Conservation (phyloP, 768 basidiomycete genomes). For the Amanita pseudoporphyria region DNA sequence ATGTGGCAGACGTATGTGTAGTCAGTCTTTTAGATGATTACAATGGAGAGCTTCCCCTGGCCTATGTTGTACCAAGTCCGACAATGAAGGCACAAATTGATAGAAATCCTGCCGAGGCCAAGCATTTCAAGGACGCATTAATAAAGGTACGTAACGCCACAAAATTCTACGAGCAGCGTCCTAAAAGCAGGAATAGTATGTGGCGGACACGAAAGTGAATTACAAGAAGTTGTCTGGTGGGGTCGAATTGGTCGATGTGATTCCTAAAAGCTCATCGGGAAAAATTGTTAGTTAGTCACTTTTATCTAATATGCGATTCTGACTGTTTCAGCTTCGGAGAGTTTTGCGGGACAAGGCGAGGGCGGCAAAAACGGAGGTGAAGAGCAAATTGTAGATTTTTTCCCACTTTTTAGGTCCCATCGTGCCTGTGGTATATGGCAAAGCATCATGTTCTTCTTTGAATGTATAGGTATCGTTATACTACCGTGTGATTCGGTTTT, state of each 20-base stretch:
- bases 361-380: slow-evolving; percentile 4
- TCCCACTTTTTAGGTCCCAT: slow-evolving; percentile 18
- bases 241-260: too few species aligned
- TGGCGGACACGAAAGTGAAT: too few species aligned
- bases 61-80: too few species aligned
- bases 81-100: slow-evolving; percentile 27
- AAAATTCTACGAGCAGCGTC: slow-evolving; percentile 16
- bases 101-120: slow-evolving; percentile 22
- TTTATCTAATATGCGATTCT: not conserved
- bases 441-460: too few species aligned
- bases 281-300: slow-evolving; percentile 40
- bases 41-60: slow-evolving; percentile 66
- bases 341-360: slow-evolving; percentile 44
- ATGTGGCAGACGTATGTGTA: slow-evolving; percentile 54
- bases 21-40: slow-evolving; percentile 66
- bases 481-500: too few species aligned
- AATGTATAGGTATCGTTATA: too few species aligned
- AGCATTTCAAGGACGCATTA: slow-evolving; percentile 34
- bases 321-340: slow-evolving; percentile 30
- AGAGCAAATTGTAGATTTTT: too few species aligned
- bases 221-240: too few species aligned
- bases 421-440: too few species aligned
- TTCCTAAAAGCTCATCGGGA: slow-evolving; percentile 59
- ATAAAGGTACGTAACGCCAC: slow-evolving; percentile 40
- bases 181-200: slow-evolving; percentile 28